Evolutionary conservation across 1,284 basidiomycete genomes (phyloP).

Genomic region (Apiotrichum gracile): DNA sequence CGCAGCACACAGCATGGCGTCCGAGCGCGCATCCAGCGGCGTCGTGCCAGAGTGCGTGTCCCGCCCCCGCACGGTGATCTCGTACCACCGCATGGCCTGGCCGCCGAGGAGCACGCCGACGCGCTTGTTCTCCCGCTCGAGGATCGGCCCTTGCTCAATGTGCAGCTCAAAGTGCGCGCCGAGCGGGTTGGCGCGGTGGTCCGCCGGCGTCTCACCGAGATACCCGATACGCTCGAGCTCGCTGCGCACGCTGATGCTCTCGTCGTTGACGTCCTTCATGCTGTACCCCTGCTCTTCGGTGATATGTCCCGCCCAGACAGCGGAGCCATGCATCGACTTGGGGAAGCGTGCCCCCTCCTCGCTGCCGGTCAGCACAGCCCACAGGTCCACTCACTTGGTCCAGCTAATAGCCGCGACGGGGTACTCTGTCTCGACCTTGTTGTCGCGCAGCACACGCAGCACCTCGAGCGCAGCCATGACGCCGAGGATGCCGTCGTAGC

Average conservation of each 20-base stretch:
- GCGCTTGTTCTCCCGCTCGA: conserved; percentile 15
- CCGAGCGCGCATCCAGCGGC: conserved; percentile 19
- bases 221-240: conserved; percentile 25
- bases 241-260: conserved; percentile 2
- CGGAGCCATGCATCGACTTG: conserved; percentile 29
- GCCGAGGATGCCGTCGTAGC: conserved; percentile 36
- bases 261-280: conserved; percentile 11
- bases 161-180: conserved; percentile 35
- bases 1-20: conserved; percentile 17
- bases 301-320: conserved; percentile 27
- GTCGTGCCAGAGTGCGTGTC: conserved; percentile 30
- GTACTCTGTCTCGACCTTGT: conserved; percentile 14
- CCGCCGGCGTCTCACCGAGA: conserved; percentile 15
- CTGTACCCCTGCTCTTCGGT: conserved; percentile 13
- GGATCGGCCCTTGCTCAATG: conserved; percentile 35
- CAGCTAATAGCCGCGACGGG: conserved; percentile 22
- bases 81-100: conserved; percentile 28
- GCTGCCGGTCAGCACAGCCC: conserved; percentile 3
- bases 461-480: conserved; percentile 26
- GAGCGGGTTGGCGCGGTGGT: conserved; percentile 17
- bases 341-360: conserved; percentile 31
- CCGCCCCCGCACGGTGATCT: conserved; percentile 22
- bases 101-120: conserved; percentile 25
- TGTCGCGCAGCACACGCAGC: conserved; percentile 12
- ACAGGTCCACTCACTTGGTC: conserved; percentile 16